Evolutionary conservation across 805 yeast species (phyloP).

Genomic region (Sungouiella thailandica): DNA sequence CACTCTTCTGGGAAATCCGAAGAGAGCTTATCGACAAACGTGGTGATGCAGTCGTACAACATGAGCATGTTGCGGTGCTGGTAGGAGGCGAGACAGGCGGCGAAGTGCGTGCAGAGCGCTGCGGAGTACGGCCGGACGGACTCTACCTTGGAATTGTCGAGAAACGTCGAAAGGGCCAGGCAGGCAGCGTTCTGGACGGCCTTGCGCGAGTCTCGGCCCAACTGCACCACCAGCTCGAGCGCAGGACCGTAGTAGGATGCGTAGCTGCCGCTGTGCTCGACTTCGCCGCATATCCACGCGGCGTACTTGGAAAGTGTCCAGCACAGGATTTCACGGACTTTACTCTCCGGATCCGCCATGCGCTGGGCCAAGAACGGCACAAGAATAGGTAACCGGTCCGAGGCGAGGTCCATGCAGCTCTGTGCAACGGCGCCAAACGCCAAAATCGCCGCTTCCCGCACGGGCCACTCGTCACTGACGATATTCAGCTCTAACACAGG

Average conservation of each 20-base stretch:
- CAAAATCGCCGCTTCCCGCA: constrained; percentile 87
- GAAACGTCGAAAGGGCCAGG: constrained; percentile 75
- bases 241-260: constrained; percentile 72
- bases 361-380: constrained; percentile 83
- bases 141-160: constrained; percentile 67
- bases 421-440: constrained; percentile 95
- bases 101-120: constrained; percentile 65
- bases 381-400: constrained; percentile 69
- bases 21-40: constrained; percentile 76
- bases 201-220: constrained; percentile 78
- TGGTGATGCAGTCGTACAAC: constrained; percentile 85
- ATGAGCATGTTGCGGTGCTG: constrained; percentile 78
- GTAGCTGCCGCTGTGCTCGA: constrained; percentile 54
- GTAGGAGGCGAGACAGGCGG: constrained; percentile 68
- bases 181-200: constrained; percentile 96
- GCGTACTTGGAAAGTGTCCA: constrained; percentile 92
- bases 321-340: constrained; percentile 89
- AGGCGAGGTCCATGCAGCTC: constrained; percentile 71
- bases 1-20: constrained; percentile 48
- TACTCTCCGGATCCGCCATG: constrained; percentile 66
- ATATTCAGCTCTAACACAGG: constrained; percentile 75
- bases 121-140: constrained; percentile 59
- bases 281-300: constrained; percentile 73
- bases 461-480: constrained; percentile 72
- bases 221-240: constrained; percentile 65